A percentile compares a stretch with the other conserved stretches of the same genome.
Conservation (phyloP, 805 yeast species). For the Peterozyma toletana region DNA sequence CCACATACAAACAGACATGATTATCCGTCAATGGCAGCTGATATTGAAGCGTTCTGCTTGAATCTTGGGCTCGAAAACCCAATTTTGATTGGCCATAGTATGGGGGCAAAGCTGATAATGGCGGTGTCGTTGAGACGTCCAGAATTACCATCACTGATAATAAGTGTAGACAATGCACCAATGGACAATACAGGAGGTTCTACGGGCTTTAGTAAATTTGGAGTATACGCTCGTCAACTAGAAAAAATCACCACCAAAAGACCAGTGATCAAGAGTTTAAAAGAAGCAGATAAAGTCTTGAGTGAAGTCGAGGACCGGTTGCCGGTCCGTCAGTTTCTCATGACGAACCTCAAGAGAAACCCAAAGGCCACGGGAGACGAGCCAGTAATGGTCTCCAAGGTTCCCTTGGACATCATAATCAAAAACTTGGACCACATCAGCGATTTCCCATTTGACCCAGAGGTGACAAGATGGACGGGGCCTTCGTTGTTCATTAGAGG, state of each 20-base stretch:
- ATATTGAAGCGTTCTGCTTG: constrained; percentile 66
- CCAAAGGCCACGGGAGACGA: constrained; percentile 26
- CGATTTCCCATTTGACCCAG: constrained; percentile 67
- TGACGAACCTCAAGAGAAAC: constrained; percentile 56
- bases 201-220: constrained; percentile 41
- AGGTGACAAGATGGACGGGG: constrained; percentile 48
- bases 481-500: constrained; percentile 83
- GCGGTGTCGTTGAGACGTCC: constrained; percentile 69
- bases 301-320: constrained; percentile 52
- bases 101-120: constrained; percentile 97
- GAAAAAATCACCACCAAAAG: constrained; percentile 44
- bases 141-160: constrained; percentile 48
- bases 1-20: constrained; percentile 71
- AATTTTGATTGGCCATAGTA: constrained; percentile 71
- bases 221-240: constrained; percentile 59
- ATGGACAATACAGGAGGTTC: constrained; percentile 46
- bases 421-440: constrained; percentile 61
- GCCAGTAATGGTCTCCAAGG: constrained; percentile 36
- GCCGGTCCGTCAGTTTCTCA: constrained; percentile 66
- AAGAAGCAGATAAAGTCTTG: constrained; percentile 63
- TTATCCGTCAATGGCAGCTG: constrained; percentile 77
- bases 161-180: constrained; percentile 90
- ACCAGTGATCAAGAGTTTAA: constrained; percentile 35
- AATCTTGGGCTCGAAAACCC: constrained; percentile 40
- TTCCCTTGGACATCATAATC: constrained; percentile 69